Evolutionary conservation across 768 basidiomycete species (phyloP).

Genomic region (Phlegmacium glaucopus): DNA sequence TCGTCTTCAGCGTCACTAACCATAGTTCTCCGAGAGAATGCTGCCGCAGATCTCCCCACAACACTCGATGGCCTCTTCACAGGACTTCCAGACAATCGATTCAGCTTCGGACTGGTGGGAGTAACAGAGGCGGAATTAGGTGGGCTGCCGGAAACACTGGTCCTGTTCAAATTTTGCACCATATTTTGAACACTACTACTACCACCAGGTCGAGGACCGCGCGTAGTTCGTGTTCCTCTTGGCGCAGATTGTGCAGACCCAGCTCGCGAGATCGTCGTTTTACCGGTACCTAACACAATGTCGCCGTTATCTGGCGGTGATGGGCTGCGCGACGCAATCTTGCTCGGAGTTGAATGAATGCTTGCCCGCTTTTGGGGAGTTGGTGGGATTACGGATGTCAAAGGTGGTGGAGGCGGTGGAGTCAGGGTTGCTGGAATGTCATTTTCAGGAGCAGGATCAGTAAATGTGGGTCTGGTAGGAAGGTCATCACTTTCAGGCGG

Average conservation of each 20-base stretch:
- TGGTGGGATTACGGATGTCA: conserved; percentile 48
- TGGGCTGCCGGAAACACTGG: conserved; percentile 35
- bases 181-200: conserved; percentile 49
- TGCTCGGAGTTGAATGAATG: conserved; percentile 31
- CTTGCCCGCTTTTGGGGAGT: conserved; percentile 47
- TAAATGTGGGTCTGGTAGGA: conserved; percentile 43
- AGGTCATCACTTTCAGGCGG: conserved; percentile 55
- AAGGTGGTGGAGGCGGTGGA: conserved; percentile 27
- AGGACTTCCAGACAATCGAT: conserved; percentile 47
- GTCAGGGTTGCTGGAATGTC: conserved; percentile 42
- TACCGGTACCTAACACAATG: conserved; percentile 30
- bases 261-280: conserved; percentile 43
- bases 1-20: conserved; percentile 83
- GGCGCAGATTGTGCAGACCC: conserved; percentile 36
- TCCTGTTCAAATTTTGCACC: conserved; percentile 55
- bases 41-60: conserved; percentile 42
- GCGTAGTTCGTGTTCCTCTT: conserved; percentile 33
- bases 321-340: conserved; percentile 38
- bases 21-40: conserved; percentile 73
- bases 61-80: conserved; percentile 43
- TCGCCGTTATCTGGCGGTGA: conserved; percentile 37
- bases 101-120: conserved; percentile 36
- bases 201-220: conserved; percentile 45
- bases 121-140: conserved; percentile 24
- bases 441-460: conserved; percentile 59